phyloP scores from a whole-genome alignment of 1,284 basidiomycete genomes.

The Psilocybe mexicana region DNA sequence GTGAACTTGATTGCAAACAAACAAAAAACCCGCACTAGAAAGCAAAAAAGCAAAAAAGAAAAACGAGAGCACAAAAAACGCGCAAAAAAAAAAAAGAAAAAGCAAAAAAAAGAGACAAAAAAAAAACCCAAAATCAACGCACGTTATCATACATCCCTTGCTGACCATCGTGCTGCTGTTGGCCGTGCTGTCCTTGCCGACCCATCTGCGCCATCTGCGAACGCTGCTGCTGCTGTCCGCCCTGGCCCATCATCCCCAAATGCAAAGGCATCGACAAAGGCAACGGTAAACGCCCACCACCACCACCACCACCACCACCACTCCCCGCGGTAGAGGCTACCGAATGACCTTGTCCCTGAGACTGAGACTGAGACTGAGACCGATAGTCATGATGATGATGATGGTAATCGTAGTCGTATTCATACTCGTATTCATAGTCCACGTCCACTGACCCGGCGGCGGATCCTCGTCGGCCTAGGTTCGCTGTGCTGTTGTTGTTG shows the following conservation, averaged over 20 bases:
- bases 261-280: conserved; percentile 36
- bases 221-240: conserved; percentile 12
- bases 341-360: conserved; percentile 13
- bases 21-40: not conserved
- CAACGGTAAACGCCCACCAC: too few species aligned
- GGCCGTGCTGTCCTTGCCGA: not conserved
- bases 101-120: not conserved
- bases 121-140: conserved; percentile 1
- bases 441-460: not conserved
- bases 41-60: not conserved
- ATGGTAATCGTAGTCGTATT: not conserved
- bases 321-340: conserved; percentile 30
- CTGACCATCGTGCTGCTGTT: not conserved
- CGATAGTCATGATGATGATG: not conserved
- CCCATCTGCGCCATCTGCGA: not conserved
- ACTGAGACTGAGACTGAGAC: too few species aligned
- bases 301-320: too few species aligned
- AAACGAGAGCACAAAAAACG: too few species aligned
- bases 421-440: not conserved
- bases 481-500: too few species aligned
- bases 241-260: conserved; percentile 15
- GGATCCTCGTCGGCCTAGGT: too few species aligned
- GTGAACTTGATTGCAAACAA: not conserved
- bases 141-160: conserved; percentile 3
- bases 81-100: conserved; percentile 6